Evolutionary conservation across 768 basidiomycete genomes (phyloP).

Genomic region (Leccinum subgranulosum): DNA sequence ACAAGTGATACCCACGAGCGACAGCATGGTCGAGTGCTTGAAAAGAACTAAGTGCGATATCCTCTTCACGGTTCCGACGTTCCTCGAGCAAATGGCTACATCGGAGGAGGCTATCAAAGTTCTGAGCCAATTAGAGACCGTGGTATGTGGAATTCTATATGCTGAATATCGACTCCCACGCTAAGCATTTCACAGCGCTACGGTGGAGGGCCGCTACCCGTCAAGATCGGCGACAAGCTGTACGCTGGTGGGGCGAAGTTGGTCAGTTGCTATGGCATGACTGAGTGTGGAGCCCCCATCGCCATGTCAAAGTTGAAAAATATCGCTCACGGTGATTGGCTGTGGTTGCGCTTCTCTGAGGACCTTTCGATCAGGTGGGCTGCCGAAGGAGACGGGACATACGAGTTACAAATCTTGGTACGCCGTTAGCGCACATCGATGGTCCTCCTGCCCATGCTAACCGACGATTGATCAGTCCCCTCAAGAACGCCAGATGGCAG

Average conservation of each 20-base stretch:
- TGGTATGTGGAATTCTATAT: constrained; percentile 25
- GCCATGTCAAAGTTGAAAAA: constrained; percentile 1
- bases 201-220: constrained; percentile 39
- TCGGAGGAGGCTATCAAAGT: constrained; percentile 23
- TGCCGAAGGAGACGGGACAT: constrained; percentile 33
- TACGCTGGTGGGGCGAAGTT: constrained; percentile 33
- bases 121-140: constrained; percentile 22
- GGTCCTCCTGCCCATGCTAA: neutral
- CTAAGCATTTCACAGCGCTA: constrained; percentile 25
- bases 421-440: neutral
- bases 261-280: constrained; percentile 36
- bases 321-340: constrained; percentile 30
- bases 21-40: constrained; percentile 38
- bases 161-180: too few species aligned
- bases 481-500: neutral
- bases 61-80: constrained; percentile 36
- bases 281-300: constrained; percentile 21
- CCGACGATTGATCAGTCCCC: neutral
- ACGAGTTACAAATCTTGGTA: constrained; percentile 40
- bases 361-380: constrained; percentile 25
- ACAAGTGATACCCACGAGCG: constrained; percentile 38
- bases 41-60: constrained; percentile 25
- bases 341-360: constrained; percentile 32
- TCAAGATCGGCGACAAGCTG: constrained; percentile 34
- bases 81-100: constrained; percentile 37